Evolutionary conservation across 2,329 filamentous ascomycete genomes (phyloP).

Genomic region (Trichoderma semiorbis): DNA sequence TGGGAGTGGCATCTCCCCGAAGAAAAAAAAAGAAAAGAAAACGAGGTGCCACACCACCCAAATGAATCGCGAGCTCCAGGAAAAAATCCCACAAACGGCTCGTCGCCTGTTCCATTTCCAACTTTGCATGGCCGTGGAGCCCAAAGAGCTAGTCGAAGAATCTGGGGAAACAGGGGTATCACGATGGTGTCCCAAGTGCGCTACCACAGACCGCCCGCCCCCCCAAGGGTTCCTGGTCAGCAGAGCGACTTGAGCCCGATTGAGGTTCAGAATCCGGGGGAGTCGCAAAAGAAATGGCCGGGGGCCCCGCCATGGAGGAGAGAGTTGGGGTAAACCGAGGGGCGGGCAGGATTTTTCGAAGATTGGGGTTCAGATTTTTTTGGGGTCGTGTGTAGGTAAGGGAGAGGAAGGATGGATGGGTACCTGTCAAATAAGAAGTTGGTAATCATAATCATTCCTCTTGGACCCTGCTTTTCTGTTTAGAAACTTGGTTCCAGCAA

Average conservation of each 20-base stretch:
- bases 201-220: slow-evolving; percentile 24
- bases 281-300: slow-evolving; percentile 4
- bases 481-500: not conserved
- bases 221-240: slow-evolving; percentile 26
- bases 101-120: not conserved
- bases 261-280: slow-evolving; percentile 16
- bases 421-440: not conserved
- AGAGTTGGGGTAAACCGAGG: slow-evolving; percentile 19
- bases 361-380: slow-evolving; percentile 9
- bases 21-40: not conserved
- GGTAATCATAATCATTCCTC: not conserved
- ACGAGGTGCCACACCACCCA: not conserved
- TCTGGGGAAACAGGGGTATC: slow-evolving; percentile 35
- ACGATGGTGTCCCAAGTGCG: slow-evolving; percentile 26
- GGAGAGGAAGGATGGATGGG: not conserved
- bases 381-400: not conserved
- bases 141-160: slow-evolving; percentile 22
- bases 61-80: not conserved
- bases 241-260: slow-evolving; percentile 26
- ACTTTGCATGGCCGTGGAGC: slow-evolving; percentile 4
- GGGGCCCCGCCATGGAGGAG: slow-evolving; percentile 1
- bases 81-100: not conserved
- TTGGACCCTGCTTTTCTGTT: not conserved
- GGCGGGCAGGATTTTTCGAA: not conserved
- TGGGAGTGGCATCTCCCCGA: not conserved